Evolutionary conservation across 306 rosid genomes (phyloP), one percentile per base, ranked within the genome.

Genomic region (Medicago arabica): DNA sequence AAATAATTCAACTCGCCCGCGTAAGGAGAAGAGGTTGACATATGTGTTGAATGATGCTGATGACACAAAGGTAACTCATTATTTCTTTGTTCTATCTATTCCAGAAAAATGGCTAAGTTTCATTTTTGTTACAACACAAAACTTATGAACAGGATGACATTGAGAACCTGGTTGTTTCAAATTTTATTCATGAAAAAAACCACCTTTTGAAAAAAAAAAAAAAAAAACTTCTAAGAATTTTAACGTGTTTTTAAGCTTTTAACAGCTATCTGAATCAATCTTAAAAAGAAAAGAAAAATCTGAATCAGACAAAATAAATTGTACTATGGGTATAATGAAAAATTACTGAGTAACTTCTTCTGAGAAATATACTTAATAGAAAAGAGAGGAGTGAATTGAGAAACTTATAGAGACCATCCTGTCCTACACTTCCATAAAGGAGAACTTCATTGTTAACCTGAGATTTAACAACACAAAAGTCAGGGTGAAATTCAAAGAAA

Each of bases 11-110:
- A 80, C 80, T 78, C 97, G 99, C 38, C 93, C 97, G 59, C 98
- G 97, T 6, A 96, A 92, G 81, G 98, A 92, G 88, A 96, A 92
- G 92, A 86, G 98, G 69, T 84, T 96, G 77, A 90, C 98, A 40
- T 96, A 92, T 18, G 96, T 88, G 65, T 89, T 96, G 96, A 87
- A 80, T 80, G 93, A 89, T 86, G 87, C 90, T 9, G 92, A 90
- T 82, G 93, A 90, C 78, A 69, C 84, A 57, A 92, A 92, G 97
- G 99, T 96, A 75, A 47, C 68, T 74, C 9, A n/a, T 47, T 61
- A 57, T 76, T 73, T 51, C 55, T 31, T 40, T 68, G n/a, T 82
- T 25, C 44, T 78, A 17, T 14, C 50, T 81, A 57, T 16, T 74
- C 8, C 13, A 18, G 23, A 49, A 67, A 44, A 74, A 44, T 71